Percentiles rank a stretch among this genome's conserved stretches.
phyloP scores from a whole-genome alignment of 306 rosid species.

The Datisca glomerata region DNA sequence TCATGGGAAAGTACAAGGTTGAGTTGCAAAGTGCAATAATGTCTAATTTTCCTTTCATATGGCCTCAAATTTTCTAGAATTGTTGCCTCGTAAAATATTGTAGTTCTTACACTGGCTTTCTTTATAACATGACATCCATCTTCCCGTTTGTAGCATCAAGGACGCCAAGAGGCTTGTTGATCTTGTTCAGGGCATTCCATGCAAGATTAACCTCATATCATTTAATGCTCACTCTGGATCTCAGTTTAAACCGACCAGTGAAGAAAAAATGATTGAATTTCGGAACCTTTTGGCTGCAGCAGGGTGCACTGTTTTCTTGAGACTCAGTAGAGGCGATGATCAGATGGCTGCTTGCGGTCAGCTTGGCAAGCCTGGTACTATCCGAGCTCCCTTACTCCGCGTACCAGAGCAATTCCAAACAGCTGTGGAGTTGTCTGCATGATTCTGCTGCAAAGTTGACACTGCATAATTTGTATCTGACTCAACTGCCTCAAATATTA shows the following conservation, averaged over 20 bases:
- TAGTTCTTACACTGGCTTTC: too few species aligned
- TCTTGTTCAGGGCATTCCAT: slow-evolving; percentile 78
- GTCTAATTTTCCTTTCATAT: too few species aligned
- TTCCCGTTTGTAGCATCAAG: slow-evolving; percentile 30
- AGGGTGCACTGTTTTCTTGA: slow-evolving; percentile 49
- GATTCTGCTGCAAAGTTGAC: too few species aligned
- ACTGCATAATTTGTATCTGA: too few species aligned
- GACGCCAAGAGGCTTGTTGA: slow-evolving; percentile 65
- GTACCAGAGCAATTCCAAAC: slow-evolving; percentile 62
- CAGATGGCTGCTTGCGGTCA: slow-evolving; percentile 99
- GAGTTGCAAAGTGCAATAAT: too few species aligned
- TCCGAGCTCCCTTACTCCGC: slow-evolving; percentile 73
- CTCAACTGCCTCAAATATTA: too few species aligned
- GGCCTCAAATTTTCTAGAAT: too few species aligned
- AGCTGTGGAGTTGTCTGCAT: slow-evolving; percentile 27
- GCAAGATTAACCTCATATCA: slow-evolving; percentile 87
- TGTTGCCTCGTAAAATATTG: too few species aligned
- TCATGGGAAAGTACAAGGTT: too few species aligned
- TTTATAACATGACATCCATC: slow-evolving; percentile 5
- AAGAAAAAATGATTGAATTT: slow-evolving; percentile 64
- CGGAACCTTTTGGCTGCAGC: slow-evolving; percentile 60
- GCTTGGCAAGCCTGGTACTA: slow-evolving; percentile 61
- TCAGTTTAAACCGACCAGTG: slow-evolving; percentile 66
- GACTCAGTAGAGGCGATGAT: slow-evolving; percentile 82
- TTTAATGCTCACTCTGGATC: slow-evolving; percentile 81